Base-by-base conservation (phyloP, 2,329 filamentous ascomycete species). In the Alternaria sp. region DNA sequence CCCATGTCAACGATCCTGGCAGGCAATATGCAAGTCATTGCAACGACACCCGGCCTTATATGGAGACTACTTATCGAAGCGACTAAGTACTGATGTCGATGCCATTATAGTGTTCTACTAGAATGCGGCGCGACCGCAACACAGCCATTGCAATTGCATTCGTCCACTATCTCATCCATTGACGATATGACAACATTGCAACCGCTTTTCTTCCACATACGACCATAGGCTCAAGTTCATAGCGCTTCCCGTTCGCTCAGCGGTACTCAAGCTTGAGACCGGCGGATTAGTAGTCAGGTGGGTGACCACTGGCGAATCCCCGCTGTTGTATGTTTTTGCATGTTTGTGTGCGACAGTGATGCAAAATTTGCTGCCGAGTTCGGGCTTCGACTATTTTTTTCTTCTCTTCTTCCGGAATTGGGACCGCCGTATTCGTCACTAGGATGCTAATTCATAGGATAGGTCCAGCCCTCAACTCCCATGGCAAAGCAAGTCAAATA, bases 1-100 rank as follows among this genome's bases (percentile, higher is more conserved):
- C 51, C 56, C 60, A 58, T 65, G 62, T 60, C 44, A 21, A 53
- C 28, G 33, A 62, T 40, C 62, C 62, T 53, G 42, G 59, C 60
- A 39, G 21, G 39, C 21, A 44, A 42, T 51, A 55, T 49, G 44
- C 44, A 55, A 40, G 53, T 40, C 56, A 60, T 60, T 54, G 24
- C n/a, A 44, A 58, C 55, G 36, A 55, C 55, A 54, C 31, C n/a
- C 31, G 13, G 44, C 17, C 33, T 34, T 8, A 26, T 21, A 8
- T 29, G 26, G 4, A 10, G 6, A 23, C n/a, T 8, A n/a, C 5
- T 3, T 26, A n/a, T 36, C 31, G 21, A 33, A 34, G 13, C 14
- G 2, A 26, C 13, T 8, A 40, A 4, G 5, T 1, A 26, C 13
- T n/a, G 1, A 4, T 11, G 6, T 3, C 3, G 5, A 21, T 34